phyloP scores from a whole-genome alignment of 176 grass and related monocot genomes.

The Puccinellia tenuiflora region DNA sequence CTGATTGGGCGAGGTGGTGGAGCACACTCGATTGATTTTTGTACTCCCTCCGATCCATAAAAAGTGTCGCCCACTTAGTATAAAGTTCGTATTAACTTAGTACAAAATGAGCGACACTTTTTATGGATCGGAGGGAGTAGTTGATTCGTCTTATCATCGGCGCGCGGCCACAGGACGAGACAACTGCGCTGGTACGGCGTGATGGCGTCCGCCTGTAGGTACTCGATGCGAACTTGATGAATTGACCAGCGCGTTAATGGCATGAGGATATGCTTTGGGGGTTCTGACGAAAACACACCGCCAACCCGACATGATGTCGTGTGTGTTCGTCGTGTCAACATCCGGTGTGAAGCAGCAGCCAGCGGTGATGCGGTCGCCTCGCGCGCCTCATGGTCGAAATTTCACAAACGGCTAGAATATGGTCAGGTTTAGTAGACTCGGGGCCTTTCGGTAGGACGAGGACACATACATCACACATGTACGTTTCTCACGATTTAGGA shows the following conservation, averaged over 20 bases:
- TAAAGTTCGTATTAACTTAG: no score
- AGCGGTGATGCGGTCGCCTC: not conserved
- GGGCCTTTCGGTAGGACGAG: no score
- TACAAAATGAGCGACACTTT: no score
- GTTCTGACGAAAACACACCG: slow-evolving; percentile 8
- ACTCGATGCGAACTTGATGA: not conserved
- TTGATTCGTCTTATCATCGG: not conserved
- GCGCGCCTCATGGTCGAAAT: not conserved
- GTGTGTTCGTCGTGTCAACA: not conserved
- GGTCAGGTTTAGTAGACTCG: no score
- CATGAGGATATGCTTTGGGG: not conserved
- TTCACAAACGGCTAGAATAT: no score
- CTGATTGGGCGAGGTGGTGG: not conserved
- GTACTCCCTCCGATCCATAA: no score
- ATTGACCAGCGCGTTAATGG: not conserved
- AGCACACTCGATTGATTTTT: not conserved
- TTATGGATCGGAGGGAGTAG: no score
- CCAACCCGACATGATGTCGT: not conserved
- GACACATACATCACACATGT: no score
- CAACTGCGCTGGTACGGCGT: not conserved
- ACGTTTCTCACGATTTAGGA: no score
- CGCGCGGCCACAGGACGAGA: not conserved
- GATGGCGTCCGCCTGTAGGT: not conserved
- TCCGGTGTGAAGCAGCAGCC: not conserved
- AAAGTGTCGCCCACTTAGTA: no score